Evolutionary conservation across 257 asterid genomes (phyloP).

Genomic region (Lycium ferocissimum): DNA sequence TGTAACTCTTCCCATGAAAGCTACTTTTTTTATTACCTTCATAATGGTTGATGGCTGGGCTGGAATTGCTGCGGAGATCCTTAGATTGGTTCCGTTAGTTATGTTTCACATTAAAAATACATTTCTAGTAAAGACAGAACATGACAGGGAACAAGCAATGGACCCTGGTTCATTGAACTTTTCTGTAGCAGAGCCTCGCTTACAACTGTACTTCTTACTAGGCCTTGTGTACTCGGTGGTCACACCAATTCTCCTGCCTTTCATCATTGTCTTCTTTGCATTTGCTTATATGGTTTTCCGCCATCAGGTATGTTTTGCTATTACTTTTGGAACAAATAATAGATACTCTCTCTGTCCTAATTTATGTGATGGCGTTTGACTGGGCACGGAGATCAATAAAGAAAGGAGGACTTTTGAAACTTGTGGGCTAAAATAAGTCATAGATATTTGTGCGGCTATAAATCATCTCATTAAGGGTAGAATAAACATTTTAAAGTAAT

Average conservation of each 20-base stretch:
- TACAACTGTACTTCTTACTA: conserved; percentile 78
- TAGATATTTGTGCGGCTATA: no score
- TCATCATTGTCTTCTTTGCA: conserved; percentile 79
- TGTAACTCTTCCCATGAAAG: conserved; percentile 81
- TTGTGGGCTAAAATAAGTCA: no score
- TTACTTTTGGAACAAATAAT: background rate
- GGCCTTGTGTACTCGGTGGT: conserved; percentile 78
- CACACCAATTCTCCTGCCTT: conserved; percentile 82
- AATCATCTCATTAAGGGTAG: no score
- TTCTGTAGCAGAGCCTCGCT: conserved; percentile 67
- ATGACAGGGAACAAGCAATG: conserved; percentile 75
- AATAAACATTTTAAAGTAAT: no score
- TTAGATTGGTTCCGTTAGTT: conserved; percentile 69
- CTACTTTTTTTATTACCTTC: conserved; percentile 84
- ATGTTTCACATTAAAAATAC: conserved; percentile 71
- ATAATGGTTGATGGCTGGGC: conserved; percentile 98
- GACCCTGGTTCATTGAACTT: conserved; percentile 70
- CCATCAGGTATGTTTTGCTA: conserved; percentile 67
- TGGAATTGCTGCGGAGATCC: conserved; percentile 78
- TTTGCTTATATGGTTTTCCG: conserved; percentile 78
- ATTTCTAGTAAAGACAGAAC: conserved; percentile 72
- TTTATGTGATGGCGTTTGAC: no score
- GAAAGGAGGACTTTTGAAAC: no score
- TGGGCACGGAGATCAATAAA: no score
- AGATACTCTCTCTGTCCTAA: background rate